Base-by-base conservation (phyloP, 2,329 filamentous ascomycete species). In the Pestalotiopsis sp. region DNA sequence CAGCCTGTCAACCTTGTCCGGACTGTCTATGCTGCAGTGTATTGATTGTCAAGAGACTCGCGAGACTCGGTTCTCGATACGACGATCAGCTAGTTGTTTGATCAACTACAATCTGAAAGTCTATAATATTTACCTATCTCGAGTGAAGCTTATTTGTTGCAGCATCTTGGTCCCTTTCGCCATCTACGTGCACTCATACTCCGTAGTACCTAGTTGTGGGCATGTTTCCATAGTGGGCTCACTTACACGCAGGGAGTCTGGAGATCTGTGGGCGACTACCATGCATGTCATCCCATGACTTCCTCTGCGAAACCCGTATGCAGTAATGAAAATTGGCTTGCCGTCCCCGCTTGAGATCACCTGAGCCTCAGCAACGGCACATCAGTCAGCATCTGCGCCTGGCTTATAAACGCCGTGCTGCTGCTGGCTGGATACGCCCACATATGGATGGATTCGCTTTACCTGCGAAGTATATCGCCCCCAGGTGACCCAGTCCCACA, bases 231-330 rank as follows among this genome's bases (percentile, higher is more conserved):
- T 52, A 52, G 45, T 52, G 45, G 45, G 17, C 45, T 52, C 17
- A n/a, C 45, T 52, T 23, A 20, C 45, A 17, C 17, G 5, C 45
- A 52, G 45, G n/a, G 6, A n/a, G 45, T 52, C 20, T 17, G 45
- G 17, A 9, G 45, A 52, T 52, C 17, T 52, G 45, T 52, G 45
- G 57, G 14, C 36, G 23, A 13, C 25, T 23, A 27, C 23, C 25
- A 59, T 59, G 57, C 57, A 59, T 27, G 57, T 59, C 57, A 59
- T 59, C 57, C 45, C 31, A 52, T 59, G 57, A 27, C 17, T n/a
- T 27, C 57, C 27, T 27, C 57, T 52, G 57, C 25, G 57, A 25
- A 59, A 27, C n/a, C 57, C 12, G 23, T 27, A 59, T 17, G 14
- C 23, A 59, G 57, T 23, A 59, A 36, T 13, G 14, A 36, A 59